Evolutionary conservation across 208 protist species (phyloP).

Genomic region (Leptomonas seymouri): DNA sequence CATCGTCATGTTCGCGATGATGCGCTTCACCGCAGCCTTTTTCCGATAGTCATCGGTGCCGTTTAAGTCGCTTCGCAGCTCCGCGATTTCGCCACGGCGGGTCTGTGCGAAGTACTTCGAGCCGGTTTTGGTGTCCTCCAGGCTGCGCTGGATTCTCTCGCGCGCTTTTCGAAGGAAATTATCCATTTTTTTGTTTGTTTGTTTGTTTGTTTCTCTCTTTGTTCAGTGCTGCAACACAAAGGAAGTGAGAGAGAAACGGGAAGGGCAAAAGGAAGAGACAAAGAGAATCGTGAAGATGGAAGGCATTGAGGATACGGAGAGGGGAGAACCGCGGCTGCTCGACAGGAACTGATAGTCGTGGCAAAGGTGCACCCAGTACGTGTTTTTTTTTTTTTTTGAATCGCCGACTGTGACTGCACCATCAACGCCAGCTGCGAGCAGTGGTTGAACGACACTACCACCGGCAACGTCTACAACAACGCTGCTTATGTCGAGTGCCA

Average conservation of each 20-base stretch:
- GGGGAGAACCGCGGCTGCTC: too few species aligned
- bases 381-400: too few species aligned
- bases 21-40: conserved; percentile 98
- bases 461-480: too few species aligned
- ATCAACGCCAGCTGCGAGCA: too few species aligned
- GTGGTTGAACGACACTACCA: too few species aligned
- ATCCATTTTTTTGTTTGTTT: conserved; percentile 73
- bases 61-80: conserved; percentile 94
- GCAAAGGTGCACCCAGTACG: too few species aligned
- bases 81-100: conserved; percentile 90
- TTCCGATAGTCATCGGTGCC: conserved; percentile 86
- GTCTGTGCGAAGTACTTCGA: conserved; percentile 79
- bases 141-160: conserved; percentile 75
- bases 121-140: conserved; percentile 53
- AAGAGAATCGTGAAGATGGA: conserved; percentile 1
- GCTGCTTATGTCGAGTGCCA: too few species aligned
- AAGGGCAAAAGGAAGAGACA: neutral
- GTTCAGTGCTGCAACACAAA: too few species aligned
- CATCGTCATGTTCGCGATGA: conserved; percentile 99
- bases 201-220: too few species aligned
- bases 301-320: neutral
- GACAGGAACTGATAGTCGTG: too few species aligned
- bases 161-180: conserved; percentile 69
- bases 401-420: too few species aligned
- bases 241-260: neutral